A percentile compares a stretch with the other conserved stretches of the same genome.
Conservation (phyloP, 2,329 filamentous ascomycete species). For the Aspergillus spinulosporus region DNA sequence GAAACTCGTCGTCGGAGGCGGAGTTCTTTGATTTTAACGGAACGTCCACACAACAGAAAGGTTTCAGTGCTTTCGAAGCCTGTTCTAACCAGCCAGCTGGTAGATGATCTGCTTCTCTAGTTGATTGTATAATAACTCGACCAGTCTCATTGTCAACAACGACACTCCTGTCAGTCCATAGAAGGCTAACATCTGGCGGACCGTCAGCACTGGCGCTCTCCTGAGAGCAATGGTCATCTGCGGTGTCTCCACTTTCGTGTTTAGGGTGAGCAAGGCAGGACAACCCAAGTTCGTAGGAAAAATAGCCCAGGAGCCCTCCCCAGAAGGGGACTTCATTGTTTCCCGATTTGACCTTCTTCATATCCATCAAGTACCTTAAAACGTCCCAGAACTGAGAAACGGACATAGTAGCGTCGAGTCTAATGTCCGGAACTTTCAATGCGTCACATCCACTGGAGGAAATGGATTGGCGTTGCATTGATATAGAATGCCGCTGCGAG, state of each 20-base stretch:
- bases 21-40: conserved; percentile 9
- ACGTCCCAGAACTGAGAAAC: conserved; percentile 37
- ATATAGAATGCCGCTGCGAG: conserved; percentile 25
- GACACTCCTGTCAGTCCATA: conserved; percentile 74
- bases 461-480: conserved; percentile 24
- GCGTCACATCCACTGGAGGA: conserved; percentile 1
- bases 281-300: conserved; percentile 81
- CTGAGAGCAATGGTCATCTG: background rate
- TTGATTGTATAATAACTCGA: conserved; percentile 66
- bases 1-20: conserved; percentile 22
- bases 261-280: conserved; percentile 51
- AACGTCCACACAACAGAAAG: conserved; percentile 17
- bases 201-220: conserved; percentile 26
- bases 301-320: conserved; percentile 80
- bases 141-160: conserved; percentile 71
- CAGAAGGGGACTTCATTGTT: conserved; percentile 61
- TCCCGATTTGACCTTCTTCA: conserved; percentile 39
- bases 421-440: background rate
- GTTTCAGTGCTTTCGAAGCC: conserved; percentile 28
- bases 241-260: conserved; percentile 38
- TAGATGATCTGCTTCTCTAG: conserved; percentile 47
- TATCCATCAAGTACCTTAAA: conserved; percentile 42
- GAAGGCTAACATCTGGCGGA: conserved; percentile 71
- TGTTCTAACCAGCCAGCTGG: conserved; percentile 50
- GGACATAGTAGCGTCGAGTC: conserved; percentile 21